Evolutionary conservation across 2,329 filamentous ascomycete species (phyloP), one percentile per base, ranked within the genome.

Genomic region (Calonectria pseudoreteaudii): DNA sequence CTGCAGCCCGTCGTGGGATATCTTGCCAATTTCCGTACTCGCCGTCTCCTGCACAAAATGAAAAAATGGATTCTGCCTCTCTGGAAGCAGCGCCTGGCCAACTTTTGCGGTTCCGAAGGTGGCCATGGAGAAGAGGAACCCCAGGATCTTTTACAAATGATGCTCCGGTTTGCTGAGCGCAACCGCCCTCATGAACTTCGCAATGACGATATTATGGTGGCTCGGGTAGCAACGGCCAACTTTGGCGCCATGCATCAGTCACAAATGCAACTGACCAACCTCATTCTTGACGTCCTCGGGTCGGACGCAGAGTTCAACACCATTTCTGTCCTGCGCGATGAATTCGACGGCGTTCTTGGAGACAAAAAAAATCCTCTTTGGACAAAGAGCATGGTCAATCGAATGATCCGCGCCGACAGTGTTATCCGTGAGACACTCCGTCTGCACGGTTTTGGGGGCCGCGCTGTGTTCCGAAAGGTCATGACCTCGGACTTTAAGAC

Each of bases 401-500:
- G 82, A 14, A 84, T 89, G 83, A 78, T 80, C 2, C 80, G 79
- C 4, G 79, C 84, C 9, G 87, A 89, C 75, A 88, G 86, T 66
- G 82, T 83, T 1, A 78, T 83, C 2, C 83, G 87, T 13, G 87
- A 89, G 77, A 86, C 86, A 2, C 79, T 88, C 26, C 83, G 87
- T 2, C 60, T 84, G 2, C 69, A 86, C 26, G 79, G 83, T 0
- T 82, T 84, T 18, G 80, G 80, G 1, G 75, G 76, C 2, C 82
- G 82, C 26, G 74, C 80, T 6, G 66, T 80, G 1, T 79, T 81
- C 71, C 83, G 83, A 9, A 80, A 79, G 70, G 79, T 85, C 44
- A 74, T 79, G 70, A 77, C 77, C 7, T 68, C 80, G 23, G 80
- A 78, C 30, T 58, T 85, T 28, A 77, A 74, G 31, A 85, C 83